A percentile compares a stretch with the other conserved stretches of the same genome.
Conservation (phyloP, 164 flowering plant species). For the Hamamelis virginiana region DNA sequence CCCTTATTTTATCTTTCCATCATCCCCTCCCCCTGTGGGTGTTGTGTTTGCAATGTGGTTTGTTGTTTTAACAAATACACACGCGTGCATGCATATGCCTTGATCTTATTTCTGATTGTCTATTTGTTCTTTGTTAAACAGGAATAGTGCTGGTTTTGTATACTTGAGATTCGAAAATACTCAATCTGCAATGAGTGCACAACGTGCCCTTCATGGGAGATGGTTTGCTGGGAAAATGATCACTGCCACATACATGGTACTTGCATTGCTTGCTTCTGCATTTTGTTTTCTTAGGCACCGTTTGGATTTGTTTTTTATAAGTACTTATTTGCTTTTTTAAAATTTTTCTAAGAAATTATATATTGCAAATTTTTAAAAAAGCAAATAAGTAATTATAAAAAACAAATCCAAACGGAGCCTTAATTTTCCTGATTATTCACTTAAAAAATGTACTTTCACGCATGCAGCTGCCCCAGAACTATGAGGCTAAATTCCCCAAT, state of each 20-base stretch:
- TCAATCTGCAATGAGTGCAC: conserved; percentile 58
- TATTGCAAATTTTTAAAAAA: no score
- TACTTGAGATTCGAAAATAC: conserved; percentile 68
- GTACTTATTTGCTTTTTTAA: background rate
- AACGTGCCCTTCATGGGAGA: conserved; percentile 82
- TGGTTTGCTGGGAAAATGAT: conserved; percentile 99
- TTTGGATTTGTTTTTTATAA: background rate
- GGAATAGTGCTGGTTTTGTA: conserved; percentile 82
- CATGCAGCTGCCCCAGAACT: conserved; percentile 57
- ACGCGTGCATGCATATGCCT: no score
- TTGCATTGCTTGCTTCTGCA: background rate
- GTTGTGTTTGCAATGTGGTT: no score
- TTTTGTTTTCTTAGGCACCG: background rate
- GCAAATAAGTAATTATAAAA: no score
- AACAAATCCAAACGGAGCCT: no score
- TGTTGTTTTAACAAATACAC: no score
- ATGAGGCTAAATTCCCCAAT: conserved; percentile 69
- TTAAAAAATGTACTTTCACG: background rate
- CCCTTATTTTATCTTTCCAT: no score
- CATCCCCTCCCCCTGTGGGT: no score
- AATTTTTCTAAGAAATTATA: no score
- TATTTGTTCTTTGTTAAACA: conserved; percentile 19
- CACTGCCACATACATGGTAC: conserved; percentile 83
- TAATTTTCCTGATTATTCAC: background rate
- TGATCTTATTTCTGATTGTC: background rate